These are phyloP conservation scores for Logfia minima DNA, from an alignment of 129 eudicot species.

Conservation along the genomic window DNA sequence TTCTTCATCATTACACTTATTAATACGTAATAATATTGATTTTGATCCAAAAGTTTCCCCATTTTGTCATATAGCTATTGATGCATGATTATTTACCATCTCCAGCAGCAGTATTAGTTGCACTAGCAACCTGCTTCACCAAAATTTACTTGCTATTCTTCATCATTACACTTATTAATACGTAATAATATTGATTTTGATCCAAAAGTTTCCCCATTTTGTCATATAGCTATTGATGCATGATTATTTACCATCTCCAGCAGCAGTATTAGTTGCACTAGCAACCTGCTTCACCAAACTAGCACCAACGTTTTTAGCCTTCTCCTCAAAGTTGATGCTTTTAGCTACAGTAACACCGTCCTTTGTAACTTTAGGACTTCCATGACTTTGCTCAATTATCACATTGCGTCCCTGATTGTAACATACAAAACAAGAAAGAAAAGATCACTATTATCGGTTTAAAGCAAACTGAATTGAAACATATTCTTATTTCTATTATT, in stretches of 20 bases:
- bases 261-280: constrained; percentile 74
- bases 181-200: neutral
- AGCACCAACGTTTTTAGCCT: constrained; percentile 85
- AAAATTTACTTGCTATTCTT: constrained; percentile 16
- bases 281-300: constrained; percentile 92
- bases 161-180: neutral
- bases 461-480: neutral
- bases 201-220: neutral
- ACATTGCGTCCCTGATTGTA: constrained; percentile 81
- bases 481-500: neutral
- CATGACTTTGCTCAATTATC: constrained; percentile 60
- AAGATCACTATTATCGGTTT: neutral
- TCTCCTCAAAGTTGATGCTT: constrained; percentile 69
- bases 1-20: neutral
- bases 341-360: constrained; percentile 98
- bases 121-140: constrained; percentile 90
- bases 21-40: neutral
- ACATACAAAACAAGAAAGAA: constrained; percentile 4
- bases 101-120: constrained; percentile 88
- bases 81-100: constrained; percentile 56
- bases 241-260: constrained; percentile 79
- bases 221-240: neutral
- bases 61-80: neutral
- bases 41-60: neutral
- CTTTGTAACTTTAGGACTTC: constrained; percentile 81